Base-by-base conservation (phyloP, 2,329 filamentous ascomycete genomes). In the Talaromyces sp. region DNA sequence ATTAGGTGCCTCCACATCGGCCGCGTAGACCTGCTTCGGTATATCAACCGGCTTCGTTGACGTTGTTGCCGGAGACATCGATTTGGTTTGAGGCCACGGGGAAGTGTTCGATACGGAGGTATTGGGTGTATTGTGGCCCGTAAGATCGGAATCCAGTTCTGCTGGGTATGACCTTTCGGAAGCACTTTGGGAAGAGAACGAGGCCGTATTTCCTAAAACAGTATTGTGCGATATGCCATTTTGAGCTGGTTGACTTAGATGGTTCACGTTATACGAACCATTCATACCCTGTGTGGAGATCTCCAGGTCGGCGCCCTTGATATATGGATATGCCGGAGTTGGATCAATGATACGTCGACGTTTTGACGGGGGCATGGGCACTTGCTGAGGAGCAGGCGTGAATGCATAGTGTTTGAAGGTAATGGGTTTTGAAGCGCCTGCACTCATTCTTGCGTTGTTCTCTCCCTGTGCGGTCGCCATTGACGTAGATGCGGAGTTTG, bases 31-130 rank as follows among this genome's bases (percentile, higher is more conserved):
- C 43, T 31, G 53, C n/a, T 65, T 62, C 10, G 19, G 58, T 17
- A 58, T 5, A 10, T 56, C 31, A 22, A 19, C 13, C 2, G 10
- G 29, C n/a, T 22, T 45, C 40, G 25, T 31, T 22, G 22, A 25
- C 43, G 5, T 22, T 3, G 47, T 31, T 19, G 45, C 59, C 10
- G 59, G 59, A 29, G 59, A 61, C 22, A 19, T 43, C 1, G 59
- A 61, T 19, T 53, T 61, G 5, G 29, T 25, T 6, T 51, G 59
- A 22, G 59, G 61, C 61, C 61, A 63, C 17, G 61, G 61, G 7
- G 61, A 63, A 11, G 61, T 49, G 29, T 63, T 63, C n/a, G 74
- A 72, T 19, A 73, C 67, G 8, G 73, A 72, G 5, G 71, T 72
- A 65, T 72, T 72, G 7, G 73, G 70, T 7, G 72, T 74, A 53